A percentile compares a stretch with the other conserved stretches of the same genome.
phyloP scores from a whole-genome alignment of 129 eudicot genomes.

The Rutidosis leptorrhynchoides region DNA sequence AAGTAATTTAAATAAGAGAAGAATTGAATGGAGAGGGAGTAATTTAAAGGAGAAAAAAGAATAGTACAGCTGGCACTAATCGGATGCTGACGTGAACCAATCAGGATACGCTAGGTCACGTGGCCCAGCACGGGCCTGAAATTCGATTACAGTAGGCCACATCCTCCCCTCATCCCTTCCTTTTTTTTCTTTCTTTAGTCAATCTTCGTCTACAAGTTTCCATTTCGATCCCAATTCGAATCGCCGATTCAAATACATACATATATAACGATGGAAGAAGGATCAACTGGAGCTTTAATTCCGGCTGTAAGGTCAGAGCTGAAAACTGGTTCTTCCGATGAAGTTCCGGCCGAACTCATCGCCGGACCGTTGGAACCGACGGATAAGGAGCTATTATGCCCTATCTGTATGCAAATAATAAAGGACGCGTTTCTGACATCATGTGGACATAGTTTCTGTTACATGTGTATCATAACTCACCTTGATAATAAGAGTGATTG shows the following conservation, averaged over 20 bases:
- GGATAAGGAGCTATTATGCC: slow-evolving; percentile 74
- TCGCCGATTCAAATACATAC: slow-evolving; percentile 10
- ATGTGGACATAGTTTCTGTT: slow-evolving; percentile 94
- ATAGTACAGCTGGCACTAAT: background rate
- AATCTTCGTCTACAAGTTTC: slow-evolving; percentile 19
- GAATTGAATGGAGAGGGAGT: no score
- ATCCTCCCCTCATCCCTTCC: slow-evolving; percentile 10
- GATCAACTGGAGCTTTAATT: slow-evolving; percentile 54
- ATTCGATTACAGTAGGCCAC: slow-evolving; percentile 19
- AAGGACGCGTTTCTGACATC: slow-evolving; percentile 84
- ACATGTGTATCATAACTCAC: slow-evolving; percentile 83
- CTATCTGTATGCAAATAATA: slow-evolving; percentile 89
- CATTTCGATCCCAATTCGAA: slow-evolving; percentile 14
- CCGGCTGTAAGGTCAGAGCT: slow-evolving; percentile 49
- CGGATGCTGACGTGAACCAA: slow-evolving; percentile 22
- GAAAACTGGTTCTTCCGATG: slow-evolving; percentile 18
- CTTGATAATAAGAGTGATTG: slow-evolving; percentile 73
- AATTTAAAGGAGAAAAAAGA: no score
- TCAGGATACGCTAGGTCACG: slow-evolving; percentile 23
- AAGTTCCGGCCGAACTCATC: slow-evolving; percentile 27
- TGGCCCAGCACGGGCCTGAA: slow-evolving; percentile 30
- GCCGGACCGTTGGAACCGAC: slow-evolving; percentile 25
- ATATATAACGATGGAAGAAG: slow-evolving; percentile 35
- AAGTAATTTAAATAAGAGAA: no score
- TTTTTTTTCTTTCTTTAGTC: background rate